These are phyloP conservation scores for Leishmania amazonensis DNA, from an alignment of 208 protist species.

Conservation along the genomic window DNA sequence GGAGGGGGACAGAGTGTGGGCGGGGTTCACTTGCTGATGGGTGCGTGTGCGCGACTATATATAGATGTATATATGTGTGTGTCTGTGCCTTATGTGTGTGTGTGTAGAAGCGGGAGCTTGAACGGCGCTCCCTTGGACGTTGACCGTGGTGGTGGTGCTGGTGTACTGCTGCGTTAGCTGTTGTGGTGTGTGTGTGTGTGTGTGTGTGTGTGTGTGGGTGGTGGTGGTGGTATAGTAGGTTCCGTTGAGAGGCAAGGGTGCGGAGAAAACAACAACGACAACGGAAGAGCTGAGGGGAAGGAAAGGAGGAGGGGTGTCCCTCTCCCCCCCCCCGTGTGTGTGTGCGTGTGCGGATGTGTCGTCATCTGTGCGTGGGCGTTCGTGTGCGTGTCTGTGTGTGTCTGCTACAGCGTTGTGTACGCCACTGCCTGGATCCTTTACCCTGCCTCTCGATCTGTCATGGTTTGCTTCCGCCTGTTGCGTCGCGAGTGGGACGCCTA, in stretches of 20 bases:
- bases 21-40: not conserved
- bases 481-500: not conserved
- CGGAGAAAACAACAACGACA: not conserved
- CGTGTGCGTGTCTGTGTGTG: not conserved
- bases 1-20: not conserved
- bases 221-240: not conserved
- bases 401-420: not conserved
- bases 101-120: not conserved
- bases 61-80: not conserved
- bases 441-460: not conserved
- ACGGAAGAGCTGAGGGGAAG: not conserved
- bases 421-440: not conserved
- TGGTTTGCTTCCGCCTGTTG: not conserved
- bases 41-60: not conserved
- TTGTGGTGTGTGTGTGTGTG: not conserved
- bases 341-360: not conserved
- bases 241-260: not conserved
- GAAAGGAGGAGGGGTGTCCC: not conserved
- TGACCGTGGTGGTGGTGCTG: not conserved
- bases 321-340: not conserved
- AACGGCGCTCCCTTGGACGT: not conserved
- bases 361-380: too few relatives aligned
- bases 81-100: not conserved
- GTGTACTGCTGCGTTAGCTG: not conserved
- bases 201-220: not conserved